phyloP scores from a whole-genome alignment of 2,329 filamentous ascomycete genomes.

The Clonostachys rosea region DNA sequence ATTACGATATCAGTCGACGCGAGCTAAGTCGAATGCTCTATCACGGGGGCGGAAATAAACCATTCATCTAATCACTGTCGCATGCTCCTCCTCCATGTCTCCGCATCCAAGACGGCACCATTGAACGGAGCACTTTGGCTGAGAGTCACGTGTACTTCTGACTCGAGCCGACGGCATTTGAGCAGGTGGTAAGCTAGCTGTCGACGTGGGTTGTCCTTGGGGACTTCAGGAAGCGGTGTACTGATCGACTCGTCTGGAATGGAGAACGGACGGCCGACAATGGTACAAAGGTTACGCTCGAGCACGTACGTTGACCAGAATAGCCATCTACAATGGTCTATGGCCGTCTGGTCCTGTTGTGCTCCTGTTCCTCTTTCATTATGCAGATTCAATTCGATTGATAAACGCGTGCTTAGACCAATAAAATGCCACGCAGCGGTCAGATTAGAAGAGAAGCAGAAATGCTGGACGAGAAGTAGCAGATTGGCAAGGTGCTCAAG shows the following conservation, averaged over 20 bases:
- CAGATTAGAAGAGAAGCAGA: slow-evolving; percentile 5
- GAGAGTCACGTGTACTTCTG: slow-evolving; percentile 13
- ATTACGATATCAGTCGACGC: slow-evolving; percentile 13
- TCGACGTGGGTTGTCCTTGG: not conserved
- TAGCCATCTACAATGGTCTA: slow-evolving; percentile 2
- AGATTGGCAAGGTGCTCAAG: slow-evolving; percentile 5
- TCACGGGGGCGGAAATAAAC: slow-evolving; percentile 5
- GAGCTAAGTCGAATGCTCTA: slow-evolving; percentile 8
- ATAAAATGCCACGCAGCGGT: slow-evolving; percentile 8
- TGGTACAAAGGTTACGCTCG: slow-evolving; percentile 8
- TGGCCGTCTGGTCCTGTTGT: not conserved
- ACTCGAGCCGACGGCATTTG: slow-evolving; percentile 11
- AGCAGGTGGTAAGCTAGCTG: slow-evolving; percentile 11
- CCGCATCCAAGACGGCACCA: slow-evolving; percentile 1
- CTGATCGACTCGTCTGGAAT: slow-evolving; percentile 9
- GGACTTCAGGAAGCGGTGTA: slow-evolving; percentile 3
- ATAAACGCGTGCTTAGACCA: slow-evolving; percentile 5
- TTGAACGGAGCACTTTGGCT: slow-evolving; percentile 7
- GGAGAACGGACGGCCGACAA: slow-evolving; percentile 6
- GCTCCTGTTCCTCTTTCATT: not conserved
- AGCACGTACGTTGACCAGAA: slow-evolving; percentile 8
- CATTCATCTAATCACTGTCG: slow-evolving; percentile 9
- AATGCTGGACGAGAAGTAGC: slow-evolving; percentile 6
- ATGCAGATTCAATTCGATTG: slow-evolving; percentile 6
- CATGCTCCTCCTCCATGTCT: slow-evolving; percentile 10